Percentiles rank a stretch among this genome's conserved stretches.
Evolutionary conservation across 805 yeast species (phyloP).

Genomic region (Yarrowia alimentaria): DNA sequence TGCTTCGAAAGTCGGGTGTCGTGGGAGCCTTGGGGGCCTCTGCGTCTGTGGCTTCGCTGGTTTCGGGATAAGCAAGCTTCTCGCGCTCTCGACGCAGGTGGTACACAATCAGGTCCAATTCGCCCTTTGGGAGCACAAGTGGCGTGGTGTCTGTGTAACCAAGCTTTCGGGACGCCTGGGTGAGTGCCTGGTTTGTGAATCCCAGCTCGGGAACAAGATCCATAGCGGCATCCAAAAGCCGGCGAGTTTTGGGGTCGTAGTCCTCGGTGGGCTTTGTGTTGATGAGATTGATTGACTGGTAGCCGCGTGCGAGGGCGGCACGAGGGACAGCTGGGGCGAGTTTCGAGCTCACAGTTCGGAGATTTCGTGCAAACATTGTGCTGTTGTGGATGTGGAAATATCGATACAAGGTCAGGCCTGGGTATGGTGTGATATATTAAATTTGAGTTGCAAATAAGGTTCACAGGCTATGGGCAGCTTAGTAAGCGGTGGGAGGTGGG

Average conservation of each 20-base stretch:
- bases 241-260: constrained; percentile 25
- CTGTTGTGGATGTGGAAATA: too few relatives aligned
- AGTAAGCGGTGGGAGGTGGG: too few relatives aligned
- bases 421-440: too few relatives aligned
- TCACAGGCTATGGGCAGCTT: too few relatives aligned
- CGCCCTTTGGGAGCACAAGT: constrained; percentile 47
- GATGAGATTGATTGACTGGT: constrained; percentile 24
- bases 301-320: neutral
- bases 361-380: too few relatives aligned
- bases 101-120: constrained; percentile 54
- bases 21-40: constrained; percentile 37
- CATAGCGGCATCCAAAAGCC: constrained; percentile 37
- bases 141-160: constrained; percentile 53
- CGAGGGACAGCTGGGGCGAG: neutral
- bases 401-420: too few relatives aligned
- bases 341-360: too few relatives aligned
- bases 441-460: too few relatives aligned
- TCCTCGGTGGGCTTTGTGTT: constrained; percentile 27
- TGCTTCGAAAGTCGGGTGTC: constrained; percentile 40
- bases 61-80: too few relatives aligned
- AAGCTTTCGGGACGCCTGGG: constrained; percentile 49
- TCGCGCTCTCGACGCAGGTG: constrained; percentile 45
- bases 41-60: neutral
- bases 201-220: constrained; percentile 52
- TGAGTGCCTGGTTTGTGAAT: constrained; percentile 49